Conservation (phyloP, 116 monocot species). For the Phalaenopsis hybrid region DNA sequence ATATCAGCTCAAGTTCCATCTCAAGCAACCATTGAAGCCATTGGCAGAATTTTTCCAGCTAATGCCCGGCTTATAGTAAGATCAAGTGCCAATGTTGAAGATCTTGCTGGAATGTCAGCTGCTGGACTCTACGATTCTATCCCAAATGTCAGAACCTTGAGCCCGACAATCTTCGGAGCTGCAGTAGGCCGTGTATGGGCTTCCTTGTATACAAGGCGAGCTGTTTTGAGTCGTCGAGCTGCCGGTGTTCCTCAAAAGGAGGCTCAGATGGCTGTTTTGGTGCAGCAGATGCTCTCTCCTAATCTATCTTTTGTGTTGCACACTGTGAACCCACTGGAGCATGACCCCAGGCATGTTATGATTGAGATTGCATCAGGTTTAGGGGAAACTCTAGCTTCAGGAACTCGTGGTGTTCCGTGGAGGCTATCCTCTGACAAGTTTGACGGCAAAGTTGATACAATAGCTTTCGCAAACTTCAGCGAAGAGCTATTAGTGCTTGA, state of each 20-base stretch:
- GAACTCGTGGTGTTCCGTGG: constrained; percentile 90
- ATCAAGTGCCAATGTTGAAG: constrained; percentile 98
- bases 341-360: constrained; percentile 44
- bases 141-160: constrained; percentile 72
- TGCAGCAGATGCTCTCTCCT: constrained; percentile 81
- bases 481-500: constrained; percentile 61
- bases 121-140: constrained; percentile 91
- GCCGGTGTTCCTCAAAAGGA: constrained; percentile 73
- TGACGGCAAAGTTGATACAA: constrained; percentile 54
- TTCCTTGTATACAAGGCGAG: constrained; percentile 84
- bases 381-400: constrained; percentile 89
- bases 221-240: constrained; percentile 74
- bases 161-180: constrained; percentile 37
- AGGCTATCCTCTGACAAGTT: constrained; percentile 66
- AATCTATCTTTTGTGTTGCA: constrained; percentile 91
- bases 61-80: constrained; percentile 70
- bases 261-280: constrained; percentile 80
- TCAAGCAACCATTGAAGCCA: constrained; percentile 26
- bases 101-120: constrained; percentile 93
- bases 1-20: constrained; percentile 41
- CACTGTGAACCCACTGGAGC: constrained; percentile 64
- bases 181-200: constrained; percentile 84
- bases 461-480: constrained; percentile 96
- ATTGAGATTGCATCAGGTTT: constrained; percentile 88
- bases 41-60: constrained; percentile 36